Evolutionary conservation across 176 grass and related monocot genomes (phyloP), one percentile per base, ranked within the genome.

Genomic region (Bonia amplexicaulis): DNA sequence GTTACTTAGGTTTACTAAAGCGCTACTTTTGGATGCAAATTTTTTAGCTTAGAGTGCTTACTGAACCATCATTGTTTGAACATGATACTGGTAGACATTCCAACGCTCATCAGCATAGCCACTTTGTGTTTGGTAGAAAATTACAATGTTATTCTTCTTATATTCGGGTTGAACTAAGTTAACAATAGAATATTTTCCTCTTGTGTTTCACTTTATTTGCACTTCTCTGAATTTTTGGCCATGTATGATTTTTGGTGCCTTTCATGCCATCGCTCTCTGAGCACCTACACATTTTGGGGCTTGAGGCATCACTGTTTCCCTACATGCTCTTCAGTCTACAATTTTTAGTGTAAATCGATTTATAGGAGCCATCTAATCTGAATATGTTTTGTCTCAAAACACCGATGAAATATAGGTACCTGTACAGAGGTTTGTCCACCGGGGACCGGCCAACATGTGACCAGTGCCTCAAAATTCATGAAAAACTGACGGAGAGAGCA

Each of bases 381-480:
- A 55, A 46, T 7, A 61, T 66, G 22, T 64, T 47, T 57, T 82
- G 10, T 78, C 22, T 79, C 53, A 70, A 46, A 79, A 79, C 76
- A 40, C 3, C 9, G 40, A 33, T 64, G 46, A 41, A 20, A 81
- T 85, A 74, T 63, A 97, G 96, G 84, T 99, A 94, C 84, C 88
- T 97, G 22, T 97, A 97, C 89, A 91, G 92, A 93, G 95, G 96
- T 47, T 87, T 96, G 70, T 87, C 96, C 59, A 96, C 96, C 0
- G 96, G 96, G 52, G 96, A 99, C 63, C 69, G 93, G 22, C 93
- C 93, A 25, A 99, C 91, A 71, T 99, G 91, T 19, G 91, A 96
- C 74, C 93, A 99, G 61, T 99, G 93, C 84, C 93, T 99, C 73
- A 94, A 93, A 95, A 99, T 99, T 77, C 96, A 99, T 66, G 90